Percentiles rank a stretch among this genome's conserved stretches.
Conservation (phyloP, 208 protist species). For the Leishmania gerbilli region DNA sequence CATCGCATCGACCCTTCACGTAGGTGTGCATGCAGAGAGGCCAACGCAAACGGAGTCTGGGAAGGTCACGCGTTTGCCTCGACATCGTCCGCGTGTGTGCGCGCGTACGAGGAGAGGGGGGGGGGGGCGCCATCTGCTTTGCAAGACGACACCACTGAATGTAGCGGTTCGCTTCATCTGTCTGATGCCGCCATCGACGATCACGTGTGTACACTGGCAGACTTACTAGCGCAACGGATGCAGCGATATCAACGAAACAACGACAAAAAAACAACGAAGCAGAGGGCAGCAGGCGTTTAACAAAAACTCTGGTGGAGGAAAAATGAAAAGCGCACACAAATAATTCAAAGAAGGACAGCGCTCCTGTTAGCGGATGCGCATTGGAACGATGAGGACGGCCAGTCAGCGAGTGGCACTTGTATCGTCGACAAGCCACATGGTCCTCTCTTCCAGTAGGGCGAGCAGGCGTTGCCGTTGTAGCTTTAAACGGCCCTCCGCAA, state of each 20-base stretch:
- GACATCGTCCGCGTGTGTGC: not conserved
- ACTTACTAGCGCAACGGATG: not conserved
- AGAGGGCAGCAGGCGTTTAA: conserved; percentile 1
- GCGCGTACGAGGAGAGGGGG: not conserved
- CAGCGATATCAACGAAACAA: not conserved
- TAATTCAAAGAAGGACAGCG: not conserved
- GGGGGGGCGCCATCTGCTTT: not conserved
- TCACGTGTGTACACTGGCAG: not conserved
- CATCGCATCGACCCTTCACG: not conserved
- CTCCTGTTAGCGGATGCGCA: not conserved
- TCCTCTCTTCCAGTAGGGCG: conserved; percentile 6
- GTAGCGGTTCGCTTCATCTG: not conserved
- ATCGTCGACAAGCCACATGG: not conserved
- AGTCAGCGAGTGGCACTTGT: not conserved
- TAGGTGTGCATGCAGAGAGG: not conserved
- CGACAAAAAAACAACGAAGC: not conserved
- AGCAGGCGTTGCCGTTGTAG: conserved; percentile 19
- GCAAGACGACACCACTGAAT: not conserved
- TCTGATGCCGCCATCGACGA: not conserved
- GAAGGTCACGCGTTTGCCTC: not conserved
- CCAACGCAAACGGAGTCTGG: not conserved
- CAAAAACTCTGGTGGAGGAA: not conserved
- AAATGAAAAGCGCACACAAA: not conserved
- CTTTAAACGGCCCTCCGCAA: conserved; percentile 5
- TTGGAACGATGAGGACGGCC: not conserved